phyloP scores from a whole-genome alignment of 176 grass and related monocot species.

The Oryza glumipatula region DNA sequence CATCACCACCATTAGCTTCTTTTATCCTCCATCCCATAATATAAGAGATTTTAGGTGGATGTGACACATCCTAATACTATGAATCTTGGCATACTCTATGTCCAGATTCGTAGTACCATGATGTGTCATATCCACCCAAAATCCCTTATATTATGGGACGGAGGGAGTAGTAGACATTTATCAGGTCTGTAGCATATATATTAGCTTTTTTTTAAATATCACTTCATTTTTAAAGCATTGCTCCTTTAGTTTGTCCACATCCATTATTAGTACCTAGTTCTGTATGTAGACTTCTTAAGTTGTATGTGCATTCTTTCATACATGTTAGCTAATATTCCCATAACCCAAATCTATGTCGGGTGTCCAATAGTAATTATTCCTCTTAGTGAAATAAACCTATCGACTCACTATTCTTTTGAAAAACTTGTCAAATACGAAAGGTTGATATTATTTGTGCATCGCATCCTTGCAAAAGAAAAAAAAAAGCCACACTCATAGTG shows the following conservation, averaged over 20 bases:
- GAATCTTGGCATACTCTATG: no score
- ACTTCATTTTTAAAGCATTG: neutral
- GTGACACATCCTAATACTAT: no score
- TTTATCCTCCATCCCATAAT: neutral
- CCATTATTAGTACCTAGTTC: neutral
- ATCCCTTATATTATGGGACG: no score
- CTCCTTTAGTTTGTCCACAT: neutral
- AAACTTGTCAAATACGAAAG: neutral
- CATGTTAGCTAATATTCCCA: neutral
- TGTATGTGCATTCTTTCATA: neutral
- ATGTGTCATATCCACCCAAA: no score
- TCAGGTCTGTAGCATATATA: neutral
- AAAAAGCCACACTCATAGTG: neutral
- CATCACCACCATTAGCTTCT: neutral
- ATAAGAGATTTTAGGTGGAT: no score
- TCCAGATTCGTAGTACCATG: no score
- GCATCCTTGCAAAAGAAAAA: neutral
- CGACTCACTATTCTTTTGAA: neutral
- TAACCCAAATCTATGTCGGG: neutral
- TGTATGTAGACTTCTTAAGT: neutral
- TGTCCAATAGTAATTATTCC: neutral
- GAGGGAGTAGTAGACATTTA: neutral
- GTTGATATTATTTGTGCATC: constrained; percentile 9
- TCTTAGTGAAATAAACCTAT: neutral
- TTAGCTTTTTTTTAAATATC: neutral